Evolutionary conservation across 2,329 filamentous ascomycete species (phyloP).

Genomic region (Colletotrichum sp.): DNA sequence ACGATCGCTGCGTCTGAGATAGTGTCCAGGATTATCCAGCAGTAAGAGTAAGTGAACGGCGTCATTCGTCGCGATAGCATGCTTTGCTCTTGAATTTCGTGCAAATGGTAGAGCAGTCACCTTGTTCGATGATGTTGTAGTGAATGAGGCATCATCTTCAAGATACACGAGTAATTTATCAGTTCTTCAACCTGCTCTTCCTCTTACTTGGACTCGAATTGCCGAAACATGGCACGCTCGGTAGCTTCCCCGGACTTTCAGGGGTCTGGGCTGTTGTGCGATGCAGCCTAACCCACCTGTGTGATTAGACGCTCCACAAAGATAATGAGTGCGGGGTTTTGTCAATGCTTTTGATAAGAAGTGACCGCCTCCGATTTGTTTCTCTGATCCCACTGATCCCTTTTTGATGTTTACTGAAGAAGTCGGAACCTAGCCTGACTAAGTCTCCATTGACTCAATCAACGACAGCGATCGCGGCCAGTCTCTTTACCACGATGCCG

Average conservation of each 20-base stretch:
- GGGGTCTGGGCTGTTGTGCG: background rate
- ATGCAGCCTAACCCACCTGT: background rate
- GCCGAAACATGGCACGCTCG: background rate
- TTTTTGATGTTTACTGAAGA: background rate
- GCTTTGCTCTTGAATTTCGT: background rate
- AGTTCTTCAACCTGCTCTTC: background rate
- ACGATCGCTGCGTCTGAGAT: background rate
- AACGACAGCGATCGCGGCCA: background rate
- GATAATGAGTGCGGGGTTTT: background rate
- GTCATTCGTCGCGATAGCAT: background rate
- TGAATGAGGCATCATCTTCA: background rate
- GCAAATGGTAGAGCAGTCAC: accelerated
- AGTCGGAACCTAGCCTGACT: background rate
- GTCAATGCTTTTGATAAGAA: background rate
- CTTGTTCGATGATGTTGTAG: background rate
- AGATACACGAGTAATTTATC: background rate
- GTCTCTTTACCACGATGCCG: background rate
- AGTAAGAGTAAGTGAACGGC: background rate
- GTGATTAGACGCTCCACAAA: background rate
- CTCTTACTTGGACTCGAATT: background rate
- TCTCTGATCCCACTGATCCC: background rate
- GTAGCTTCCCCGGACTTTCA: background rate
- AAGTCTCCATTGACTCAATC: background rate
- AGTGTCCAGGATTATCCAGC: background rate
- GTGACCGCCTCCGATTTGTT: background rate